These are phyloP conservation scores for Forsythia suspensa DNA, from an alignment of 257 asterid genomes.

Conservation along the genomic window DNA sequence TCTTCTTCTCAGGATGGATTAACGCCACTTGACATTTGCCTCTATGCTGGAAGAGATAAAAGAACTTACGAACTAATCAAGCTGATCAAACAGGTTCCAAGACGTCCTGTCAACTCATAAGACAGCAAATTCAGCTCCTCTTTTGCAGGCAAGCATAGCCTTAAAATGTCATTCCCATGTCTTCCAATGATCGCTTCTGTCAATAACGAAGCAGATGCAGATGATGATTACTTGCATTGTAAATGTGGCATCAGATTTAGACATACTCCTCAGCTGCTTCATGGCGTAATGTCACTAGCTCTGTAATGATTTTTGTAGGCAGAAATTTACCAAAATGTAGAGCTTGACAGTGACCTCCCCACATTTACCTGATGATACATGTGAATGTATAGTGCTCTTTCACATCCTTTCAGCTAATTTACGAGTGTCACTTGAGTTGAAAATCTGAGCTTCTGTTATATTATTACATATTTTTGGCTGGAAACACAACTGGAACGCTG, in stretches of 20 bases:
- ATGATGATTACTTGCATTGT: neutral
- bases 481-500: neutral
- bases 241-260: neutral
- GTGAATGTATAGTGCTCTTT: neutral
- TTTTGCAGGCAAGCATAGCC: neutral
- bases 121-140: neutral
- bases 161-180: neutral
- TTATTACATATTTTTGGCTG: neutral
- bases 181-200: neutral
- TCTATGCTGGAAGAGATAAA: slow-evolving; percentile 59
- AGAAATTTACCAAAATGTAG: neutral
- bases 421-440: neutral
- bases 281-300: neutral
- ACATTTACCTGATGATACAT: neutral
- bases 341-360: neutral
- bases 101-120: neutral
- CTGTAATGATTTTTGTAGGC: neutral
- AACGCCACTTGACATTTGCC: slow-evolving; percentile 69
- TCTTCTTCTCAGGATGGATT: slow-evolving; percentile 61
- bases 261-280: neutral
- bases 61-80: slow-evolving; percentile 75
- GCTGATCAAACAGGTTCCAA: slow-evolving; percentile 49
- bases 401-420: neutral
- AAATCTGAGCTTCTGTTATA: too few species aligned
- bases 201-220: neutral